Percentiles rank a stretch among this genome's conserved stretches.
Conservation (phyloP, 768 basidiomycete species). For the Amanita polypyramis region DNA sequence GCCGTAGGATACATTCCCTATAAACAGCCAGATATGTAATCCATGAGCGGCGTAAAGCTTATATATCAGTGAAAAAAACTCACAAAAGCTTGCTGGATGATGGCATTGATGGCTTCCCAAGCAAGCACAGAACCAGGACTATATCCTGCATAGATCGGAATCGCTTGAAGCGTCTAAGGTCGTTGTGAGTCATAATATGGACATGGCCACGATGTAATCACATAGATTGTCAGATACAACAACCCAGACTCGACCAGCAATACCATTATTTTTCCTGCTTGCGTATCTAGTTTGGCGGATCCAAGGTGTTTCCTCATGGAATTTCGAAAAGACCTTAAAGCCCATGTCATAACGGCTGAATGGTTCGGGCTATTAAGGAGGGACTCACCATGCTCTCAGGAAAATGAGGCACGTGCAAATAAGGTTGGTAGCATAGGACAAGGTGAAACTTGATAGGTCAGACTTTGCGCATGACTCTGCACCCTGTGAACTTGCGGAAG, state of each 20-base stretch:
- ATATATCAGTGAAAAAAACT: not conserved
- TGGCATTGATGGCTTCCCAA: constrained; percentile 18
- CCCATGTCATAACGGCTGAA: too few relatives aligned
- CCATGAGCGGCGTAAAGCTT: not conserved
- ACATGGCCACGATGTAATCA: constrained; percentile 4
- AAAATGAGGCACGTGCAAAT: constrained; percentile 20
- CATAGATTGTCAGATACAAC: constrained; percentile 19
- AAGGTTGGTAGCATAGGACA: constrained; percentile 21
- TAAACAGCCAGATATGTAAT: not conserved
- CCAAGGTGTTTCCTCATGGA: constrained; percentile 17
- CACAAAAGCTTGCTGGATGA: constrained; percentile 20
- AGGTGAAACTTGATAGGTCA: constrained; percentile 18
- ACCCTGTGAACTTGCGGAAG: constrained; percentile 17
- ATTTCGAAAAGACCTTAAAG: constrained; percentile 15
- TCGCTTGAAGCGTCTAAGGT: constrained; percentile 18
- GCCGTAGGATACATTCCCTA: constrained; percentile 6
- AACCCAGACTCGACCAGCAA: constrained; percentile 20
- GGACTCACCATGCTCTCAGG: constrained; percentile 16
- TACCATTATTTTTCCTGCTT: constrained; percentile 18
- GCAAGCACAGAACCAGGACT: constrained; percentile 14
- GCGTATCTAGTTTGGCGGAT: constrained; percentile 15
- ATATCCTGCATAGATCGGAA: constrained; percentile 19
- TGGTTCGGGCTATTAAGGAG: too few relatives aligned
- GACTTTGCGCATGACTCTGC: constrained; percentile 16
- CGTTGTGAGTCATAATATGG: not conserved